Percentiles rank a stretch among this genome's conserved stretches.
Conservation (phyloP, 2,329 filamentous ascomycete species). For the Colletotrichum incanum region DNA sequence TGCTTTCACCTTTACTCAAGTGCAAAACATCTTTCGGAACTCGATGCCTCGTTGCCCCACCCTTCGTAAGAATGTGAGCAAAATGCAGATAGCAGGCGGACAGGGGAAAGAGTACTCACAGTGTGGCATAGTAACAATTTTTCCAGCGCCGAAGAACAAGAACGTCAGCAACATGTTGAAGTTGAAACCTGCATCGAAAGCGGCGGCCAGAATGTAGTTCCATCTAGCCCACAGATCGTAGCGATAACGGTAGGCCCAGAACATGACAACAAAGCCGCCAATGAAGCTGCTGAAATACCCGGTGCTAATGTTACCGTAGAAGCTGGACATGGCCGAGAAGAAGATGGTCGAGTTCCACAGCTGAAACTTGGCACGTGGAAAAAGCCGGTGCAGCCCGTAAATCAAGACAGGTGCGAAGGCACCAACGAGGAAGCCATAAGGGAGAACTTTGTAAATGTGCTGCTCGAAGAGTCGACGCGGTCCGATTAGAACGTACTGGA, state of each 20-base stretch:
- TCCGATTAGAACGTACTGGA: constrained; percentile 73
- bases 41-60: constrained; percentile 7
- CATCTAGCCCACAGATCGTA: constrained; percentile 72
- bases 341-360: constrained; percentile 76
- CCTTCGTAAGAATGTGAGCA: background rate
- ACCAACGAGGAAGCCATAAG: constrained; percentile 69
- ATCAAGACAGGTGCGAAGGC: constrained; percentile 62
- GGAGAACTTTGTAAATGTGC: constrained; percentile 63
- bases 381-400: constrained; percentile 66
- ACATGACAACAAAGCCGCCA: constrained; percentile 74
- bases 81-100: background rate
- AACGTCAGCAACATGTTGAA: constrained; percentile 75
- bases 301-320: constrained; percentile 75
- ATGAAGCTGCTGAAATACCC: constrained; percentile 71
- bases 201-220: constrained; percentile 74
- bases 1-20: background rate
- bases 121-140: constrained; percentile 71
- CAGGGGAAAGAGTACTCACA: constrained; percentile 53
- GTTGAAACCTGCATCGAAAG: constrained; percentile 75
- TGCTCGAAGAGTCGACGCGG: constrained; percentile 60
- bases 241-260: constrained; percentile 68
- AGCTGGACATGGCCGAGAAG: constrained; percentile 68
- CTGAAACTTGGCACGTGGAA: constrained; percentile 68
- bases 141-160: constrained; percentile 68
- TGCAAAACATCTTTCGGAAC: constrained; percentile 11